Base-by-base conservation (phyloP, 1,284 basidiomycete genomes). In the Sphagnurus paluster region DNA sequence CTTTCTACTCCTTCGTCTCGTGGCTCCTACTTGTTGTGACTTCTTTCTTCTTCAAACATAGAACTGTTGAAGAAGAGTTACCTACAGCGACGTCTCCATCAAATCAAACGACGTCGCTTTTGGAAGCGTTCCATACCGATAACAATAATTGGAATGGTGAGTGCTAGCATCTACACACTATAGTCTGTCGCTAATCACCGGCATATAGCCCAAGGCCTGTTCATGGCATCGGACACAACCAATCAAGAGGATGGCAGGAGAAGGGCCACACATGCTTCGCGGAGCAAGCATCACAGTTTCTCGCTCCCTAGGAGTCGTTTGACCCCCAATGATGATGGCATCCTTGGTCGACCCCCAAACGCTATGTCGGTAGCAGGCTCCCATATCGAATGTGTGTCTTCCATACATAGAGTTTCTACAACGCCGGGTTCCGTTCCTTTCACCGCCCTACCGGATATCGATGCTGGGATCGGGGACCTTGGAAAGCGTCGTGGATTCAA, bases 401-500 rank as follows among this genome's bases (percentile, higher is more conserved):
- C 20, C 37, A 25, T 16, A 35, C 23, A 10, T 10, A 17, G 34
- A 20, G 5, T 20, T 2, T 21, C 4, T 39, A 49, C 16, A 26
- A 40, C 16, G 29, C 36, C 13, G 23, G 28, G 20, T 39, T 38
- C 14, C 2, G 26, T 37, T 13, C 46, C 28, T 20, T 19, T 34
- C 8, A 20, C 14, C 9, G 11, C 17, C 10, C 32, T 26, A 6
- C 41, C 25, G 16, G 21, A 33, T n/a, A 38, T 46, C 17, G 26
- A 51, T 21, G 29, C 33, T 1, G 35, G 48, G 9, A 57, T 59
- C 10, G 59, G 57, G 5, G 55, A 52, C 19, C 58, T 65, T 10
- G 63, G 59, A 7, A 56, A 54, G 52, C 58, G 63, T 9, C 55
- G 64, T 36, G 64, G 64, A 11, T 64, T 65, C 48, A 63, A 62